These are phyloP conservation scores for Combretum micranthum DNA, from an alignment of 345 rosid species.

Conservation along the genomic window DNA sequence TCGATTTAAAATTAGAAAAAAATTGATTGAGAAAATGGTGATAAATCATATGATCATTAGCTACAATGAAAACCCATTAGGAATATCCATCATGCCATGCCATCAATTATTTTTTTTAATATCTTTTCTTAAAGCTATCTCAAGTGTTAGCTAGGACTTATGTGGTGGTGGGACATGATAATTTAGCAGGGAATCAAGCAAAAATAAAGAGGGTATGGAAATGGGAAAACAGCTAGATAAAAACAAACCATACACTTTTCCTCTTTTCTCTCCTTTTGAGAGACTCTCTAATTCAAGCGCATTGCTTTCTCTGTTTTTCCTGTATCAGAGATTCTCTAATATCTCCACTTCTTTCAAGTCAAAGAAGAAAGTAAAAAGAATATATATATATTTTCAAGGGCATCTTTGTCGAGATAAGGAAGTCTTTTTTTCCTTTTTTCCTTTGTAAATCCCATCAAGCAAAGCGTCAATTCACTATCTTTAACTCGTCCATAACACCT, in stretches of 20 bases:
- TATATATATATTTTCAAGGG: background rate
- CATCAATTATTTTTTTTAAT: too few species aligned
- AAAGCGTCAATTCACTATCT: too few species aligned
- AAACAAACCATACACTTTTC: slow-evolving; percentile 13
- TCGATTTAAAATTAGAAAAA: background rate
- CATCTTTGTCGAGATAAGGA: too few species aligned
- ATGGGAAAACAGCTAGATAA: slow-evolving; percentile 7
- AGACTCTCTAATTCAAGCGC: slow-evolving; percentile 4
- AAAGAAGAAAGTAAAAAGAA: slow-evolving; percentile 11
- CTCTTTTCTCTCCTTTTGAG: slow-evolving; percentile 20
- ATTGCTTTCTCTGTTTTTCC: slow-evolving; percentile 11
- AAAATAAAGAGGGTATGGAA: background rate
- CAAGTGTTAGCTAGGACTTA: background rate
- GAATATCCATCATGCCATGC: background rate
- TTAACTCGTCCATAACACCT: background rate
- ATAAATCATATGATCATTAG: background rate
- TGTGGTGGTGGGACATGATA: slow-evolving; percentile 2
- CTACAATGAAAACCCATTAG: slow-evolving; percentile 1
- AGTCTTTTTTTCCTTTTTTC: too few species aligned
- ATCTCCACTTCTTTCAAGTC: slow-evolving; percentile 15
- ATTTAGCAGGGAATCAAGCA: slow-evolving; percentile 8
- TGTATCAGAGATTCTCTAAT: slow-evolving; percentile 20
- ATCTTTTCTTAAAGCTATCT: too few species aligned
- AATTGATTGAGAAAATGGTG: background rate
- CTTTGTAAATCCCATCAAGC: too few species aligned